Evolutionary conservation across 306 rosid genomes (phyloP).

Genomic region (Vachellia pachyceras): DNA sequence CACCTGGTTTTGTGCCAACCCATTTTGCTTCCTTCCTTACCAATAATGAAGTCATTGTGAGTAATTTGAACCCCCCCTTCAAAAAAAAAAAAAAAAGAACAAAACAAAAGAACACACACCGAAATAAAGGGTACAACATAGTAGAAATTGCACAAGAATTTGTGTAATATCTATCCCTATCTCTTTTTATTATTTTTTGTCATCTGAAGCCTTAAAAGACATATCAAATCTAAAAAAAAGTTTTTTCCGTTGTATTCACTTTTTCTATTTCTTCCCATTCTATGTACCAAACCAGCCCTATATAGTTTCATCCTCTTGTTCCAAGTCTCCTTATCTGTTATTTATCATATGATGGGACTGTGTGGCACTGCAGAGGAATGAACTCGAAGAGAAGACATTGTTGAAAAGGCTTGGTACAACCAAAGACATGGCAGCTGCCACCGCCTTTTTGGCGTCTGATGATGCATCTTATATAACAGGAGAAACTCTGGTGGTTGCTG

Average conservation of each 20-base stretch:
- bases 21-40: conserved; percentile 75
- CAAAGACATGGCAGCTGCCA: conserved; percentile 86
- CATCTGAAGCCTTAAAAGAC: neutral
- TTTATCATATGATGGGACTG: conserved; percentile 4
- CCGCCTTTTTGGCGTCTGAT: conserved; percentile 89
- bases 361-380: conserved; percentile 57
- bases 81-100: too few species aligned
- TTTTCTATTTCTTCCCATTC: neutral
- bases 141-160: neutral
- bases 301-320: conserved; percentile 18
- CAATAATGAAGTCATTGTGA: conserved; percentile 52
- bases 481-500: conserved; percentile 92
- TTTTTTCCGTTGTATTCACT: neutral
- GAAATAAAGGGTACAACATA: too few species aligned
- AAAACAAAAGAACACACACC: too few species aligned
- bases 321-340: neutral
- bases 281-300: neutral
- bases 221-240: neutral
- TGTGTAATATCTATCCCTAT: neutral
- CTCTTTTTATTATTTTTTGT: neutral
- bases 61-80: conserved; percentile 34
- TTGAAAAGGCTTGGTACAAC: conserved; percentile 91
- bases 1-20: conserved; percentile 97
- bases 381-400: conserved; percentile 62
- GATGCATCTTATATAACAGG: conserved; percentile 96